These are phyloP conservation scores for Peronosclerospora sorghi DNA, from an alignment of 352 stramenopile genomes.

Conservation along the genomic window DNA sequence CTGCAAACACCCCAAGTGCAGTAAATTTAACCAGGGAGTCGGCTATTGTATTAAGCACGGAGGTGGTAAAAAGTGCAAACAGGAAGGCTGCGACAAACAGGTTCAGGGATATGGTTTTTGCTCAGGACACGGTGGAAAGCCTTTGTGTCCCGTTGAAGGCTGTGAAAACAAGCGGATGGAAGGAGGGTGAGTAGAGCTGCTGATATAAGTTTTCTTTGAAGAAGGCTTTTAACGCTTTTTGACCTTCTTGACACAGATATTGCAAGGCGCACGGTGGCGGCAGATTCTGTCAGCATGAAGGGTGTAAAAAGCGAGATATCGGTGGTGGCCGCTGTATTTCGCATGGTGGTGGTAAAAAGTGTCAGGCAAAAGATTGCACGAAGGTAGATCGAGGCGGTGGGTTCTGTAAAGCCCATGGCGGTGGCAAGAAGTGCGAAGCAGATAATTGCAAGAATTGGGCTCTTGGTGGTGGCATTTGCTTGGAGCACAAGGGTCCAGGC, in stretches of 20 bases:
- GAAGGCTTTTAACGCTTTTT: too few relatives aligned
- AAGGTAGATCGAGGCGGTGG: constrained; percentile 76
- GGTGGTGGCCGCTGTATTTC: constrained; percentile 78
- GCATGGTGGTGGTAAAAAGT: constrained; percentile 83
- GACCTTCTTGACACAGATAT: constrained; percentile 22
- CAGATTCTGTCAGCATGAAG: constrained; percentile 57
- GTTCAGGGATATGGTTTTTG: constrained; percentile 80
- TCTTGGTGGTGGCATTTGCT: constrained; percentile 63
- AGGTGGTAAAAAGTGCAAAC: constrained; percentile 77
- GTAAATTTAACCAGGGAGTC: constrained; percentile 80
- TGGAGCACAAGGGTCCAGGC: constrained; percentile 63
- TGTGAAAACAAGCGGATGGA: constrained; percentile 83
- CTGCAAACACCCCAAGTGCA: constrained; percentile 64
- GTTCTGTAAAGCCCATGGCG: constrained; percentile 74
- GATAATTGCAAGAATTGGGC: constrained; percentile 74
- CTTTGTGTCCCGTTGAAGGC: constrained; percentile 56
- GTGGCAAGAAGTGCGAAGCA: constrained; percentile 76
- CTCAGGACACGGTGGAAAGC: constrained; percentile 71
- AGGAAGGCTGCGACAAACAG: constrained; percentile 67
- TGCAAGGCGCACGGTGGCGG: constrained; percentile 81
- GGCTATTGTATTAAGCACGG: constrained; percentile 81
- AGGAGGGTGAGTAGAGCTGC: constrained; percentile 35
- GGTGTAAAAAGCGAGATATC: constrained; percentile 78
- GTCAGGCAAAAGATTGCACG: constrained; percentile 45
- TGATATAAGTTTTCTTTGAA: too few relatives aligned